Base-by-base conservation (phyloP, 371 early-diverging fungal species). In the Rhizomucor miehei region DNA sequence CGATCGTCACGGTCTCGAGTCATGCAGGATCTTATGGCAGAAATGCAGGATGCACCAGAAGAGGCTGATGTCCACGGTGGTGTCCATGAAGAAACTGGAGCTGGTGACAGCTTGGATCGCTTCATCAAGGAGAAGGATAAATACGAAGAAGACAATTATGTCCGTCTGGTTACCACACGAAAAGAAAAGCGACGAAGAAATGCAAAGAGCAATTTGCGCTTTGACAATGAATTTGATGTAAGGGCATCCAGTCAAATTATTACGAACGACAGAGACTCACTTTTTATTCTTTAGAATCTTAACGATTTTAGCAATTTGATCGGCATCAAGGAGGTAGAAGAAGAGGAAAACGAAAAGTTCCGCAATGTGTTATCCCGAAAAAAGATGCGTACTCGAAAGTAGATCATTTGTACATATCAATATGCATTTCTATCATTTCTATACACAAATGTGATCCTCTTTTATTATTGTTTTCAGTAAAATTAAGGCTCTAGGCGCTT, bases 141-240 rank as follows among this genome's bases (percentile, higher is more conserved):
- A 21, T 94, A 89, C 60, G 98, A 98, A 75, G 95, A 95, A 70
- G 89, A 90, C 29, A 93, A 94, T 66, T 95, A 93, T 65, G 83
- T 87, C 43, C 87, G 98, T 56, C 66, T 94, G 34, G 73, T 78
- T 44, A 54, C 89, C 24, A 87, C 88, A 40, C 85, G 86, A 62
- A 88, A 89, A 67, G 92, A 94, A 52, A 81, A 87, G 71, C 76
- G 80, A 59, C 73, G 81, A 51, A 46, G 90, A 52, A 70, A 85
- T 40, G 80, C 82, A 20, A 72, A 67, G 44, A 83, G 81, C 44
- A 59, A 81, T 43, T 74, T 74, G 57, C 78, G 84, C 5, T 85
- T 94, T 45, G 85, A 89, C 38, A 88, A 91, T 66, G 97, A 96
- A 76, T 92, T 96, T 67, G 85, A 87, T 59, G 90, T 87, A 70